Evolutionary conservation across 306 rosid genomes (phyloP).

Genomic region (Rosa chinensis): DNA sequence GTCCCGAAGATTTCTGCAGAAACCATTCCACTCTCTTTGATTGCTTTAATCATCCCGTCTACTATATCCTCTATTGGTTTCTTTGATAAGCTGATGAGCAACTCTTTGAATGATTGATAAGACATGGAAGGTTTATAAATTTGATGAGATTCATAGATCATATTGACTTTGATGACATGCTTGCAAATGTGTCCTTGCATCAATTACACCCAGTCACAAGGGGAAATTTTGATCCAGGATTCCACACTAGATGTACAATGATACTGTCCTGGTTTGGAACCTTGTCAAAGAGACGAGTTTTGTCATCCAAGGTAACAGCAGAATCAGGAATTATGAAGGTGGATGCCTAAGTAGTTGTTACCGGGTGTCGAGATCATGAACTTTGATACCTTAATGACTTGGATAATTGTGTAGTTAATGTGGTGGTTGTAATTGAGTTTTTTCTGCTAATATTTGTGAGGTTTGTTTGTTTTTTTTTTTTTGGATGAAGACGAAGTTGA

Average conservation of each 20-base stretch:
- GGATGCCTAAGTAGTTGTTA: too few species aligned
- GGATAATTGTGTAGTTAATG: too few species aligned
- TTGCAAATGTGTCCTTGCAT: constrained; percentile 89
- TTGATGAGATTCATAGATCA: constrained; percentile 47
- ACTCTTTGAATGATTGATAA: constrained; percentile 63
- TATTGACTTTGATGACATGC: constrained; percentile 84
- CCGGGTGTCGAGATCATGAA: too few species aligned
- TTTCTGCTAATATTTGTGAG: background rate
- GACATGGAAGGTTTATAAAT: constrained; percentile 64
- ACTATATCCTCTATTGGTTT: constrained; percentile 62
- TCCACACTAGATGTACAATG: constrained; percentile 69
- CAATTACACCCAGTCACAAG: constrained; percentile 64
- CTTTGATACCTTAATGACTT: too few species aligned
- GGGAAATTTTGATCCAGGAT: constrained; percentile 84
- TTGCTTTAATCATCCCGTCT: too few species aligned
- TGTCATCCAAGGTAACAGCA: constrained; percentile 60
- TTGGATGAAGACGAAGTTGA: too few species aligned
- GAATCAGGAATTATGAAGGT: constrained; percentile 50
- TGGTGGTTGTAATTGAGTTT: too few species aligned
- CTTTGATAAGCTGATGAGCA: constrained; percentile 46
- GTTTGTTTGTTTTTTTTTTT: too few species aligned
- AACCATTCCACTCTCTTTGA: too few species aligned
- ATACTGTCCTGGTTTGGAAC: constrained; percentile 64
- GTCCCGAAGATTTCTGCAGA: too few species aligned
- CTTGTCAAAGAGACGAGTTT: constrained; percentile 62